phyloP scores from a whole-genome alignment of 305 asterid genomes.

The Rubia balearica region DNA sequence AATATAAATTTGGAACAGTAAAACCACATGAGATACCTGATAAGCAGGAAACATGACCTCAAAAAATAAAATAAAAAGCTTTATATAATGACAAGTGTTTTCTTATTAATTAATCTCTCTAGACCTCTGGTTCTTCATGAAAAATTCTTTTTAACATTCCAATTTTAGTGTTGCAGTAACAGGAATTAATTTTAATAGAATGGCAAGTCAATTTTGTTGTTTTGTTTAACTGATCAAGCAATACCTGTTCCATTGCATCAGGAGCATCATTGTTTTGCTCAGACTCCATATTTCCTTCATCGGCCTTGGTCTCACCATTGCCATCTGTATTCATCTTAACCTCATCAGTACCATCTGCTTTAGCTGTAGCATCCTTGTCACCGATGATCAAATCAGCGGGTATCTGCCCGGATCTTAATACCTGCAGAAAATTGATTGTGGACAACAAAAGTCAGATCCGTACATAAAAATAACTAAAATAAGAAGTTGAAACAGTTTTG shows the following conservation, averaged over 20 bases:
- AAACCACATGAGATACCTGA: neutral
- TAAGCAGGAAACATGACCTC: neutral
- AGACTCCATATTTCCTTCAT: constrained; percentile 38
- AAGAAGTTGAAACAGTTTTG: neutral
- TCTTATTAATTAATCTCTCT: neutral
- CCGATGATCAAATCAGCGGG: constrained; percentile 67
- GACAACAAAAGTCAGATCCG: constrained; percentile 8
- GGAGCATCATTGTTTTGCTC: constrained; percentile 53
- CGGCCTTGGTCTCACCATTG: constrained; percentile 38
- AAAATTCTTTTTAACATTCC: neutral
- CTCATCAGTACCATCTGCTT: constrained; percentile 33
- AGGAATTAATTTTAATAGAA: neutral
- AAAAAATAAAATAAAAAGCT: neutral
- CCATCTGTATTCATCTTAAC: constrained; percentile 53
- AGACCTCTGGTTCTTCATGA: neutral
- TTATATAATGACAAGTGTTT: neutral
- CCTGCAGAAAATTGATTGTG: constrained; percentile 39
- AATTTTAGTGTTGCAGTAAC: neutral
- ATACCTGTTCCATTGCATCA: constrained; percentile 87
- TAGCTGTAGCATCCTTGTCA: constrained; percentile 30
- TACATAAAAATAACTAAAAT: neutral
- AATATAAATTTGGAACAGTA: neutral
- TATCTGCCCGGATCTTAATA: constrained; percentile 87
- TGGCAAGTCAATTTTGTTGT: neutral
- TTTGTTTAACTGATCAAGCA: neutral